Evolutionary conservation across 208 protist species (phyloP).

Genomic region (Trypanosoma cruzi): DNA sequence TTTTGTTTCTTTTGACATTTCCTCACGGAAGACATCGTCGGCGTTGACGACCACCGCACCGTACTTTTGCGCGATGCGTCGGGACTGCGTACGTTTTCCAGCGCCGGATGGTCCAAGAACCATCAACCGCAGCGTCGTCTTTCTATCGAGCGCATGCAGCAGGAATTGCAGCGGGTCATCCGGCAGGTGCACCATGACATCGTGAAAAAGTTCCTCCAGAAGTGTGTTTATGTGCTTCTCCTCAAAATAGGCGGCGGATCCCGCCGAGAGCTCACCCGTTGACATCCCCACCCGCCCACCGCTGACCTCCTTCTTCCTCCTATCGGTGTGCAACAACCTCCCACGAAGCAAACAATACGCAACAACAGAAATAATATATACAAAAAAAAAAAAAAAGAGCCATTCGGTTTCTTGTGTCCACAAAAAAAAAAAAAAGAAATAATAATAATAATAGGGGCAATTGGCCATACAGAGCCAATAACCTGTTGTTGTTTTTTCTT

Average conservation of each 20-base stretch:
- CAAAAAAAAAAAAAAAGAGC: no score
- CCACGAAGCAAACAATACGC: neutral
- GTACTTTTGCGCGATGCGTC: conserved; percentile 81
- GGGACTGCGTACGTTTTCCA: conserved; percentile 94
- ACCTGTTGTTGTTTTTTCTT: no score
- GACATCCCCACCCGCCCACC: conserved; percentile 56
- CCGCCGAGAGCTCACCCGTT: conserved; percentile 63
- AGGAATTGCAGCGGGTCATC: conserved; percentile 74
- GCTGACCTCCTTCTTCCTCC: neutral
- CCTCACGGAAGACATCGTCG: conserved; percentile 67
- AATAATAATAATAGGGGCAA: no score
- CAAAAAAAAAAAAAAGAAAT: no score
- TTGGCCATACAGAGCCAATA: no score
- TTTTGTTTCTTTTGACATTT: conserved; percentile 42
- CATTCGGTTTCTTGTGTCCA: no score
- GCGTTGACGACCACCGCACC: conserved; percentile 80
- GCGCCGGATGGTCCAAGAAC: conserved; percentile 82
- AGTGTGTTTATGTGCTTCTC: conserved; percentile 65
- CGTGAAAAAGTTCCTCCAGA: conserved; percentile 81
- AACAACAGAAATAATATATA: no score
- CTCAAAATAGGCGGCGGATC: conserved; percentile 67
- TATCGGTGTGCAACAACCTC: neutral
- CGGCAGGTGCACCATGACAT: conserved; percentile 63
- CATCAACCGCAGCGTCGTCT: conserved; percentile 60
- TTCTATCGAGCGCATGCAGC: conserved; percentile 38